Evolutionary conservation across 768 basidiomycete species (phyloP).

Genomic region (Astraeus odoratus): DNA sequence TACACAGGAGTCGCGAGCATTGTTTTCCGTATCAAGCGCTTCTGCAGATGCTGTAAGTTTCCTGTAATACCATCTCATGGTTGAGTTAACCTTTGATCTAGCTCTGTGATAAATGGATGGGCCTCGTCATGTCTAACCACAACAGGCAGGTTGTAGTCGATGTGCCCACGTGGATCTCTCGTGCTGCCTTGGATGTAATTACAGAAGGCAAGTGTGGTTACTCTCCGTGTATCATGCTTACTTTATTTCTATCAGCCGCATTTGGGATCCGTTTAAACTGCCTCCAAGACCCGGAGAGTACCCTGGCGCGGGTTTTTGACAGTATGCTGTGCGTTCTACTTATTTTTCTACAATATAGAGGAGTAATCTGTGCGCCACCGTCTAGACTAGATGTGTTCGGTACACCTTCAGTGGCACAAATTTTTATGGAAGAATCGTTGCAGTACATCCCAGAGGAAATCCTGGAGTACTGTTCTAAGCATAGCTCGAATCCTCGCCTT

Average conservation of each 20-base stretch:
- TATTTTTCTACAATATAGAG: neutral
- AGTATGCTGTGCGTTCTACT: constrained; percentile 1
- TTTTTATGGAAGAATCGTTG: constrained; percentile 28
- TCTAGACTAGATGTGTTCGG: constrained; percentile 6
- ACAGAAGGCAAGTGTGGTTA: constrained; percentile 32
- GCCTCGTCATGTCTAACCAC: no score
- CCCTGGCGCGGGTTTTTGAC: constrained; percentile 4
- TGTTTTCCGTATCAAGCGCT: constrained; percentile 41
- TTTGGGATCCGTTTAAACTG: constrained; percentile 45
- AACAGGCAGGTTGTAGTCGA: no score
- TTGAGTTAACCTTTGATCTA: no score
- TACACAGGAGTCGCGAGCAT: constrained; percentile 42
- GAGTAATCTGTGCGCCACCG: neutral
- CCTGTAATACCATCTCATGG: no score
- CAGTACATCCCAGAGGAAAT: constrained; percentile 24
- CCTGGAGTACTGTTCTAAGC: constrained; percentile 30
- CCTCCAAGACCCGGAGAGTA: constrained; percentile 18
- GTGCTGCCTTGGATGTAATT: constrained; percentile 44
- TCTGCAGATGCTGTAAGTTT: constrained; percentile 22
- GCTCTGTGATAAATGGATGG: no score
- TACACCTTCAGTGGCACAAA: constrained; percentile 4
- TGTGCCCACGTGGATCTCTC: no score
- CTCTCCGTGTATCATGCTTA: neutral
- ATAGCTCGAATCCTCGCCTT: constrained; percentile 15
- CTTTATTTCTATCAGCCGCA: constrained; percentile 26